These are phyloP conservation scores for Ramaria sp. DNA, from an alignment of 768 basidiomycete species.

Conservation along the genomic window DNA sequence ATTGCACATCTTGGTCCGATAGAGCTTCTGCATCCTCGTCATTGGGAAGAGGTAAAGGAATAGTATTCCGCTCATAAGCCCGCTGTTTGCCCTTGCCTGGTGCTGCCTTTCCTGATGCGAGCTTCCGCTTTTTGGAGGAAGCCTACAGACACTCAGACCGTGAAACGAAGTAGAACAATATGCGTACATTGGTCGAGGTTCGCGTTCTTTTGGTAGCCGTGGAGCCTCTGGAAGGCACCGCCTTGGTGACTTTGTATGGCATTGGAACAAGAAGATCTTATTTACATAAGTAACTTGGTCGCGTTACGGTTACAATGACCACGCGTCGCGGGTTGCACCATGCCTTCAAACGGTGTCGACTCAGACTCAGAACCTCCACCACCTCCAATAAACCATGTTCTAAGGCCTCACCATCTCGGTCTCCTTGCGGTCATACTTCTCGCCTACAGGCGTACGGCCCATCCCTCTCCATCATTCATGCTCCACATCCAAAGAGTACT, in stretches of 20 bases:
- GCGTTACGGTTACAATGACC: background rate
- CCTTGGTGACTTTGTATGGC: background rate
- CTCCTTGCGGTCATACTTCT: slow-evolving; percentile 54
- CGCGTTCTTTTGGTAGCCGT: background rate
- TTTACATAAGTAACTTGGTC: background rate
- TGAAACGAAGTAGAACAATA: background rate
- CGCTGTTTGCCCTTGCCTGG: slow-evolving; percentile 45
- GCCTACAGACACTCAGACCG: slow-evolving; percentile 18
- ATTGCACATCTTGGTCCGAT: slow-evolving; percentile 61
- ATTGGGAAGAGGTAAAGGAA: slow-evolving; percentile 46
- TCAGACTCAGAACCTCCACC: slow-evolving; percentile 32
- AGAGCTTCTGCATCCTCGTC: slow-evolving; percentile 43
- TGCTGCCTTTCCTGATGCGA: slow-evolving; percentile 22
- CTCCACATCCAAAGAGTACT: slow-evolving; percentile 58
- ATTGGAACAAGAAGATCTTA: background rate
- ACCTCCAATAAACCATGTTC: slow-evolving; percentile 53
- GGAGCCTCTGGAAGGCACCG: background rate
- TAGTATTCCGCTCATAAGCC: slow-evolving; percentile 45
- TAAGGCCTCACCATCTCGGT: slow-evolving; percentile 70
- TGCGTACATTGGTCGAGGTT: background rate
- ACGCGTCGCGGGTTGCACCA: no score
- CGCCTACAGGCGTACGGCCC: slow-evolving; percentile 47
- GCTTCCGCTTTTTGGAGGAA: slow-evolving; percentile 54
- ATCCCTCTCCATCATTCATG: slow-evolving; percentile 44
- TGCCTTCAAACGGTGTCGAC: slow-evolving; percentile 17